Evolutionary conservation across 1,284 basidiomycete genomes (phyloP).

Genomic region (Tylopilus sp.): DNA sequence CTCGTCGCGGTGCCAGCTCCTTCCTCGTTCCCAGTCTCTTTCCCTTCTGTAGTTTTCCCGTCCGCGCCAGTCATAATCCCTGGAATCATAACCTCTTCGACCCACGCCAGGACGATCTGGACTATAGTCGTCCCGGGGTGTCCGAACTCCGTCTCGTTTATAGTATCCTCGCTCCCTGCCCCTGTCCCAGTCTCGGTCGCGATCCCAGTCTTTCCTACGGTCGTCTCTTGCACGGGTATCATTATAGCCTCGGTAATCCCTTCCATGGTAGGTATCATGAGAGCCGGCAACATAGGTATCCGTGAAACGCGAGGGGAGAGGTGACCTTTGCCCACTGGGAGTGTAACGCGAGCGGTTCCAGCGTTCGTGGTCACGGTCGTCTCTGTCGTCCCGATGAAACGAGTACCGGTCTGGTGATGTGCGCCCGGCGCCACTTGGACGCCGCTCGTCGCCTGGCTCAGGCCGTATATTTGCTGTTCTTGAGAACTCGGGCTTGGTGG

Average conservation of each 20-base stretch:
- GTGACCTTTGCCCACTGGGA: constrained; percentile 19
- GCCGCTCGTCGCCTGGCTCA: constrained; percentile 27
- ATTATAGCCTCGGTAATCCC: constrained; percentile 24
- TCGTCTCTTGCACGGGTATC: constrained; percentile 24
- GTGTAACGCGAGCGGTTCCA: constrained; percentile 19
- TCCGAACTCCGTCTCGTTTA: constrained; percentile 20
- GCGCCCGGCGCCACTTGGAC: constrained; percentile 15
- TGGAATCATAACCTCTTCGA: constrained; percentile 15
- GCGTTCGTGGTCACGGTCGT: constrained; percentile 28
- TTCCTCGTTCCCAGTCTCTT: constrained; percentile 20
- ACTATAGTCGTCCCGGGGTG: constrained; percentile 18
- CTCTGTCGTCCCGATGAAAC: constrained; percentile 28
- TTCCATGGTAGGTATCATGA: constrained; percentile 22
- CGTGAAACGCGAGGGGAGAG: constrained; percentile 15
- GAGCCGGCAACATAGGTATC: constrained; percentile 17
- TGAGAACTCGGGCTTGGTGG: constrained; percentile 34
- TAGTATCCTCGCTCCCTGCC: constrained; percentile 23
- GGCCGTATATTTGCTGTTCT: constrained; percentile 17
- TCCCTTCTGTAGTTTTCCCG: constrained; percentile 31
- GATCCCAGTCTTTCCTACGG: constrained; percentile 26
- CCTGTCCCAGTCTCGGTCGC: constrained; percentile 19
- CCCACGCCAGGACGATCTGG: constrained; percentile 10
- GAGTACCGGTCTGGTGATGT: constrained; percentile 28
- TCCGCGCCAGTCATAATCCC: constrained; percentile 22
- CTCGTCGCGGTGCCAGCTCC: constrained; percentile 28